These are phyloP conservation scores for Saccharomyces hybrid DNA, from an alignment of 1,139 yeast species.

Conservation along the genomic window DNA sequence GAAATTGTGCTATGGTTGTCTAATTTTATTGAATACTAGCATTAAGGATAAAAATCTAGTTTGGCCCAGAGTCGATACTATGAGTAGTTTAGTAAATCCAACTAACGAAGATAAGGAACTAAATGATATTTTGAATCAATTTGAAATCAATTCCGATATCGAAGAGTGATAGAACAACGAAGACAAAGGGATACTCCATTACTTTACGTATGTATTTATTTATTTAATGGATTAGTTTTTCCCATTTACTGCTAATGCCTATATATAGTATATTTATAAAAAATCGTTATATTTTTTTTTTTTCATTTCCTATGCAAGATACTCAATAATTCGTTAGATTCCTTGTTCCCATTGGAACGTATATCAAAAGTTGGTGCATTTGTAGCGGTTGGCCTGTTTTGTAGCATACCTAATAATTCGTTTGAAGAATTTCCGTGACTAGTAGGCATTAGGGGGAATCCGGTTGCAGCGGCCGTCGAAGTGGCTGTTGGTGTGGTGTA, in stretches of 20 bases:
- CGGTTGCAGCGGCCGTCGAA: not conserved
- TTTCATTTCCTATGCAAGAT: conserved; percentile 15
- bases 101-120: conserved; percentile 27
- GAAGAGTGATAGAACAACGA: conserved; percentile 8
- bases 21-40: conserved; percentile 45
- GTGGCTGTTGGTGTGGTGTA: not conserved
- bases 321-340: conserved; percentile 14
- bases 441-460: not conserved
- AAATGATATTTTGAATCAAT: conserved; percentile 43
- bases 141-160: conserved; percentile 39
- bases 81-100: not conserved
- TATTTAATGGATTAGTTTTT: not conserved
- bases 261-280: not conserved
- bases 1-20: conserved; percentile 70
- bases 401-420: not conserved
- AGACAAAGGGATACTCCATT: not conserved
- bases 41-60: conserved; percentile 37
- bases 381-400: not conserved
- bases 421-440: not conserved
- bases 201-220: not conserved
- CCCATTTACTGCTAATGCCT: not conserved
- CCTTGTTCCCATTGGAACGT: not conserved
- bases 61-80: conserved; percentile 44
- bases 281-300: not conserved
- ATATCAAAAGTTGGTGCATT: not conserved